Evolutionary conservation across 805 yeast genomes (phyloP), one percentile per base, ranked within the genome.

Genomic region (Lipomyces sp.): DNA sequence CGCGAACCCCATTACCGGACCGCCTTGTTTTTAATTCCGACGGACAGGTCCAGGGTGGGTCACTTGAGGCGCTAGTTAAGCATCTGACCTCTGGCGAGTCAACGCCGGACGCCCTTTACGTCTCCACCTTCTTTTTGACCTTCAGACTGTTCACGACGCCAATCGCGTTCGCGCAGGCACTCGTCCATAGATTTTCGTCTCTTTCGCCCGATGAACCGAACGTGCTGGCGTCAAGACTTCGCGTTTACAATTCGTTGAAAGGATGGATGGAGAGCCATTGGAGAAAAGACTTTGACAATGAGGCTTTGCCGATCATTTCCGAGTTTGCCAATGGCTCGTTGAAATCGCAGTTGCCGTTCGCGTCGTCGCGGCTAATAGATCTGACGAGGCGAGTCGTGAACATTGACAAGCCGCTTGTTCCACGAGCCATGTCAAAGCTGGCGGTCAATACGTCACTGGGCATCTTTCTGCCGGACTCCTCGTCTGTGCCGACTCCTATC

Each of bases 181-280:
- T 87, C 60, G 76, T 85, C 29, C 75, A 76, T 35, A 73, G 95
- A 48, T 91, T 82, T 67, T 76, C 81, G 47, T 39, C 59, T 22
- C 39, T 51, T 24, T 36, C 51, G 3, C 57, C 58, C n/a, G 57
- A 50, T 36, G 57, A 50, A 37, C 47, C 43, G 10, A 51, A 49
- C 32, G 37, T 42, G 28, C 38, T 48, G 6, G 49, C 61, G 7
- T 52, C 50, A 3, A 43, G 49, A 14, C 39, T 58, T 13, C 52
- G 60, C 41, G 81, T 88, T 35, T 80, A 83, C 58, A 79, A 78
- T 57, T 74, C 84, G 65, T 79, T 89, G 63, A 85, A 81, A 65
- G 71, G 79, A 32, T 91, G 98, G 98, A 70, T 91, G 66, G 95
- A 88, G 66, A 83, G 93, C 45, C 89, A 84, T 65, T 91, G 96